These are phyloP conservation scores for Dendryphion nanum DNA, from an alignment of 2,329 filamentous ascomycete species.

Conservation along the genomic window DNA sequence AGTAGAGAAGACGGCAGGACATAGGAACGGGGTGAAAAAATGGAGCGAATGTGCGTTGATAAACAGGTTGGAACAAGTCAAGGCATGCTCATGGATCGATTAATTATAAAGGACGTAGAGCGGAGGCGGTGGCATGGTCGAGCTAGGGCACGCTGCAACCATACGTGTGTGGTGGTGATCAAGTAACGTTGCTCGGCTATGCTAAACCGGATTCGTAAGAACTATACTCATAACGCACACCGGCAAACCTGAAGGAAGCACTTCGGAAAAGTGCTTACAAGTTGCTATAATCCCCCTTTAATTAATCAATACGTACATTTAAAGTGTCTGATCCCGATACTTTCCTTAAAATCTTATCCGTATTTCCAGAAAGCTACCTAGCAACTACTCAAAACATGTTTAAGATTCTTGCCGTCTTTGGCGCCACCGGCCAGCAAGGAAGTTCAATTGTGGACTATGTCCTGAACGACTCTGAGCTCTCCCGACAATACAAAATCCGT, in stretches of 20 bases:
- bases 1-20: no score
- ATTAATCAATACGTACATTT: background rate
- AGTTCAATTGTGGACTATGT: conserved; percentile 48
- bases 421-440: conserved; percentile 55
- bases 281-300: conserved; percentile 7
- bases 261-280: background rate
- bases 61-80: no score
- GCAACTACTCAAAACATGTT: conserved; percentile 2
- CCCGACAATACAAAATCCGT: conserved; percentile 49
- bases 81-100: no score
- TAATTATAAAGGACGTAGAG: no score
- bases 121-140: no score
- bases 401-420: conserved; percentile 43
- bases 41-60: no score
- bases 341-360: background rate
- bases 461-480: conserved; percentile 46
- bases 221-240: no score
- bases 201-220: conserved; percentile 1
- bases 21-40: no score
- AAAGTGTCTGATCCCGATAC: background rate
- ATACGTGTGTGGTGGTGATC: no score
- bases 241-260: background rate
- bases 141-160: no score
- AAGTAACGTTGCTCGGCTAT: no score
- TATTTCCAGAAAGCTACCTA: background rate